These are phyloP conservation scores for Dendrostoma leiphaemia DNA, from an alignment of 2,329 filamentous ascomycete genomes.

Conservation along the genomic window DNA sequence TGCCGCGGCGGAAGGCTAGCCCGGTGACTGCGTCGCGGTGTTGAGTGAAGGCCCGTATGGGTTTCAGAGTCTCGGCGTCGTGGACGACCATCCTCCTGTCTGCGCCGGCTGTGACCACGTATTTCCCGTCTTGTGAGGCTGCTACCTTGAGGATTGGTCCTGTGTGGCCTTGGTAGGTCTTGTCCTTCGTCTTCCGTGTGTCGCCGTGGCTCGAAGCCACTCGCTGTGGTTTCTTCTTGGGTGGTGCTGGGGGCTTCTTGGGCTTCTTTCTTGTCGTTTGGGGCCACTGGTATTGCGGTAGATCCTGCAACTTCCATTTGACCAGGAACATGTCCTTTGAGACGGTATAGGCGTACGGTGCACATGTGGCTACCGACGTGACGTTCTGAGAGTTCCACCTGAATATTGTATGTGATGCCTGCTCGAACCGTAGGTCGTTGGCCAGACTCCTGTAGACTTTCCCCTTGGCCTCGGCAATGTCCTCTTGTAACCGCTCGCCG, in stretches of 20 bases:
- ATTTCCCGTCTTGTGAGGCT: conserved; percentile 85
- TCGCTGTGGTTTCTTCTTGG: conserved; percentile 60
- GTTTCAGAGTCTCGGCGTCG: conserved; percentile 75
- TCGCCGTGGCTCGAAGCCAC: conserved; percentile 63
- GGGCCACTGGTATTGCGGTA: conserved; percentile 58
- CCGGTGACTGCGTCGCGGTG: conserved; percentile 86
- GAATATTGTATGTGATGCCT: conserved; percentile 69
- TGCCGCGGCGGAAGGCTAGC: conserved; percentile 80
- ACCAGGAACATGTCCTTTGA: conserved; percentile 81
- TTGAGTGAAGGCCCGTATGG: conserved; percentile 82
- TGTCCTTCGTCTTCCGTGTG: conserved; percentile 57
- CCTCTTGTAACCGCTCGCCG: conserved; percentile 84
- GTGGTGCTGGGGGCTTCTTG: conserved; percentile 56
- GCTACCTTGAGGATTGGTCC: conserved; percentile 80
- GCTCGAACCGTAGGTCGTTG: conserved; percentile 66
- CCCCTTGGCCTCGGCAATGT: conserved; percentile 89
- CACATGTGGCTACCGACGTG: conserved; percentile 75
- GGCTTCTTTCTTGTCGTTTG: conserved; percentile 58
- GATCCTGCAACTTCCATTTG: conserved; percentile 82
- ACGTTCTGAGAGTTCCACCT: conserved; percentile 74
- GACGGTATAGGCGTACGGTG: conserved; percentile 83
- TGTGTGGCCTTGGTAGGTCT: conserved; percentile 73
- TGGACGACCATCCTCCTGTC: conserved; percentile 86
- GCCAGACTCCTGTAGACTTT: conserved; percentile 82
- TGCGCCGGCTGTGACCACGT: conserved; percentile 82